phyloP scores from a whole-genome alignment of 768 basidiomycete genomes.

The Cubamyces sp. region DNA sequence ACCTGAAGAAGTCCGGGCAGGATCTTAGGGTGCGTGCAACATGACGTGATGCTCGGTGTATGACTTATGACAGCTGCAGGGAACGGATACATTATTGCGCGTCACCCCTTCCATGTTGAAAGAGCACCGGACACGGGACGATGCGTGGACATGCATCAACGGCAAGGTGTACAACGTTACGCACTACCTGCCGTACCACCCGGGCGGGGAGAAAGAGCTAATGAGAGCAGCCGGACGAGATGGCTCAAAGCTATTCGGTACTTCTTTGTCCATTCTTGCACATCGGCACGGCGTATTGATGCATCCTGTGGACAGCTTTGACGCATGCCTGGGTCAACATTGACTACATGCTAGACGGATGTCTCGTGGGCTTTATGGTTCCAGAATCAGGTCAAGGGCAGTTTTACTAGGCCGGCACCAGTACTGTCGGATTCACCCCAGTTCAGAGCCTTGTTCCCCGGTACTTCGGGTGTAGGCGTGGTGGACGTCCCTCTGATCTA shows the following conservation, averaged over 20 bases:
- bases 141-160: conserved; percentile 92
- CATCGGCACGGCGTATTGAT: conserved; percentile 5
- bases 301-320: conserved; percentile 51
- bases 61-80: conserved; percentile 47
- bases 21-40: conserved; percentile 67
- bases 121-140: conserved; percentile 77
- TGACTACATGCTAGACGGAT: conserved; percentile 95
- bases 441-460: too few relatives aligned
- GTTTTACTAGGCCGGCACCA: too few relatives aligned
- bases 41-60: neutral
- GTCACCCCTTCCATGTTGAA: conserved; percentile 80
- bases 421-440: too few relatives aligned
- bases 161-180: conserved; percentile 98
- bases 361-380: conserved; percentile 89
- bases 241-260: conserved; percentile 93
- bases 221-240: conserved; percentile 96
- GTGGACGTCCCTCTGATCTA: too few relatives aligned
- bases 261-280: conserved; percentile 31
- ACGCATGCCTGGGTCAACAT: conserved; percentile 97
- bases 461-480: too few relatives aligned
- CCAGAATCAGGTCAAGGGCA: conserved; percentile 48
- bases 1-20: conserved; percentile 76
- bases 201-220: conserved; percentile 91
- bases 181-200: conserved; percentile 88
- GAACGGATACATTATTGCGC: conserved; percentile 66